Evolutionary conservation across 23 red algal species (phyloP).

Genomic region (Cyanidioschyzon merolae): DNA sequence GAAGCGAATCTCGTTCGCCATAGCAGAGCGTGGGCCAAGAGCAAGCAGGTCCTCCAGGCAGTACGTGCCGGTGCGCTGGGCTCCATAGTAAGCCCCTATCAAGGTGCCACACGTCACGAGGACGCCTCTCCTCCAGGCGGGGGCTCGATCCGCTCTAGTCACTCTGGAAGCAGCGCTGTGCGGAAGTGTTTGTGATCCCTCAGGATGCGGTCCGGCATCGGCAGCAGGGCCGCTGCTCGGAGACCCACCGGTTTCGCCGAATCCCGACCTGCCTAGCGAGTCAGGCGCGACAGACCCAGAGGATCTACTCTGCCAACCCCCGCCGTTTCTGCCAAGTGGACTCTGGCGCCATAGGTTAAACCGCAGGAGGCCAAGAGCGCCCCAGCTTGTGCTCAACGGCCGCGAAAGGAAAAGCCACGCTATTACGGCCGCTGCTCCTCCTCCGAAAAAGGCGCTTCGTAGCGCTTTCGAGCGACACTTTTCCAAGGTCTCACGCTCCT

Average conservation of each 20-base stretch:
- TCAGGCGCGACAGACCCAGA: neutral
- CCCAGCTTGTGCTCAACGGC: neutral
- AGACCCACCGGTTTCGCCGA: neutral
- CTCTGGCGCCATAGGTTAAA: neutral
- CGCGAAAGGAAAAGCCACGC: neutral
- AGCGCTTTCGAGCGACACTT: neutral
- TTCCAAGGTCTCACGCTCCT: neutral
- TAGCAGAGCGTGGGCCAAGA: neutral
- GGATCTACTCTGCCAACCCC: neutral
- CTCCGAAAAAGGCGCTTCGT: neutral
- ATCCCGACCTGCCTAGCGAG: no score
- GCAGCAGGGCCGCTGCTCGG: neutral
- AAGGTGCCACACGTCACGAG: neutral
- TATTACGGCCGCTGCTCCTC: neutral
- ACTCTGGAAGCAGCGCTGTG: neutral
- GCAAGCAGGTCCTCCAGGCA: constrained; percentile 7
- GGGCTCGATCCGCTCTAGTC: neutral
- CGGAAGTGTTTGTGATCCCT: neutral
- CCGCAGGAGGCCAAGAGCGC: neutral
- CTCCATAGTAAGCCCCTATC: neutral
- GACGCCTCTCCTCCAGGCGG: neutral
- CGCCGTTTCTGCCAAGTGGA: neutral
- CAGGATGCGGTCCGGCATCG: no score
- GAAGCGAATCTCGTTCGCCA: constrained; percentile 12
- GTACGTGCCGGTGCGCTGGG: neutral